These are phyloP conservation scores for Phytophthora pseudosyringae DNA, from an alignment of 352 stramenopile species.

Conservation along the genomic window DNA sequence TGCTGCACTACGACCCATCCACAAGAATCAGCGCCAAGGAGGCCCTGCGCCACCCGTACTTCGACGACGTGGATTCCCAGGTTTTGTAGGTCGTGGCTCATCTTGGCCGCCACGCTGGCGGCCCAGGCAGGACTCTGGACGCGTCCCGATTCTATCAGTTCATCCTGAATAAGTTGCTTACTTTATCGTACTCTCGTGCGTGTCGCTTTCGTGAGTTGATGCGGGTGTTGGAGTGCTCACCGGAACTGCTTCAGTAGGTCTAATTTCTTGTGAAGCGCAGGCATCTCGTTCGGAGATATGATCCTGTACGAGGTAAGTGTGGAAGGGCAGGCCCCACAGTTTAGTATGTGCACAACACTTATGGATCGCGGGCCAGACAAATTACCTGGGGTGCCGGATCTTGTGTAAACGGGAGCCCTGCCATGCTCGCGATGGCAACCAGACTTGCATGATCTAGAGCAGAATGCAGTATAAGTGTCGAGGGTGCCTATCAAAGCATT, in stretches of 20 bases:
- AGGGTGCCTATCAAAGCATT: neutral
- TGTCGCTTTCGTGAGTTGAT: slow-evolving; percentile 4
- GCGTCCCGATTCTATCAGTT: slow-evolving; percentile 16
- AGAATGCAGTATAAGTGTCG: neutral
- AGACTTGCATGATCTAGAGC: slow-evolving; percentile 25
- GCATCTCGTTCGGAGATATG: neutral
- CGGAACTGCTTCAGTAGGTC: slow-evolving; percentile 3
- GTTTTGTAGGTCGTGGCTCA: slow-evolving; percentile 54
- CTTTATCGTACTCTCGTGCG: slow-evolving; percentile 24
- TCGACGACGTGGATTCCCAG: slow-evolving; percentile 80
- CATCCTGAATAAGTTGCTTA: slow-evolving; percentile 31
- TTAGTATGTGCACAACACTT: neutral
- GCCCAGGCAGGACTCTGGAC: slow-evolving; percentile 2
- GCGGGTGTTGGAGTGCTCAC: neutral
- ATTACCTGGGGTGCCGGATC: neutral
- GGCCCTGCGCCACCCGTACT: slow-evolving; percentile 84
- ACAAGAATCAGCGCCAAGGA: slow-evolving; percentile 83
- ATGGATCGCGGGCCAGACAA: neutral
- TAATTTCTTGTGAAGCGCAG: slow-evolving; percentile 6
- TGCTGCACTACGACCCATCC: slow-evolving; percentile 79
- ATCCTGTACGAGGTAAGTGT: neutral
- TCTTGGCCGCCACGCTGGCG: neutral
- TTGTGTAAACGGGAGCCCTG: slow-evolving; percentile 13
- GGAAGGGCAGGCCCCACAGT: neutral
- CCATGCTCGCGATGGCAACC: slow-evolving; percentile 23